Conservation (phyloP, 495 filamentous ascomycete species). For the Neurospora terricola region DNA sequence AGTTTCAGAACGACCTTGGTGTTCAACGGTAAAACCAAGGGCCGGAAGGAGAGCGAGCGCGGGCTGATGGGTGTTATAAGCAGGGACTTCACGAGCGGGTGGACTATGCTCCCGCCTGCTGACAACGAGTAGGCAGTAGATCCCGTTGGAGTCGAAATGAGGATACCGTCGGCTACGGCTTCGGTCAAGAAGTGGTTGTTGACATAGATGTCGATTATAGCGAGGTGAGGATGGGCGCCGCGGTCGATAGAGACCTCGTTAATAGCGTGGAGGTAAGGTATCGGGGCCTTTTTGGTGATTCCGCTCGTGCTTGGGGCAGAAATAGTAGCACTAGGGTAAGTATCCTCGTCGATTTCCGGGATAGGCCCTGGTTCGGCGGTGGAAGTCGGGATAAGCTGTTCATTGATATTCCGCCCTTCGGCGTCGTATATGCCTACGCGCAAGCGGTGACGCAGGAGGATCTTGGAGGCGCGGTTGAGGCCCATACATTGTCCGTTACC, state of each 20-base stretch:
- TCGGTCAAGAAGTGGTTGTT: slow-evolving; percentile 81
- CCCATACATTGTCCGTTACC: slow-evolving; percentile 84
- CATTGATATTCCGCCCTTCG: slow-evolving; percentile 44
- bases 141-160: slow-evolving; percentile 86
- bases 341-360: slow-evolving; percentile 5
- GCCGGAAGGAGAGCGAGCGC: slow-evolving; percentile 81
- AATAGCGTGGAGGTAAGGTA: slow-evolving; percentile 63
- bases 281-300: slow-evolving; percentile 7
- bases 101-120: slow-evolving; percentile 87
- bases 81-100: slow-evolving; percentile 78
- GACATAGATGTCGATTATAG: slow-evolving; percentile 79
- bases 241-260: slow-evolving; percentile 94
- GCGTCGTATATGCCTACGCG: slow-evolving; percentile 69
- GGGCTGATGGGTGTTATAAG: slow-evolving; percentile 92
- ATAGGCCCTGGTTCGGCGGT: slow-evolving; percentile 31
- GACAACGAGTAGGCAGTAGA: slow-evolving; percentile 92
- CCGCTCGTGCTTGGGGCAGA: background rate
- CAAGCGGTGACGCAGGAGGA: slow-evolving; percentile 77
- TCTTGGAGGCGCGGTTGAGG: slow-evolving; percentile 56
- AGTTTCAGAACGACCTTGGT: slow-evolving; percentile 77
- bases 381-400: slow-evolving; percentile 35
- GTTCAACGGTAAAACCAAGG: slow-evolving; percentile 78
- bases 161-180: slow-evolving; percentile 88
- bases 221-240: slow-evolving; percentile 78
- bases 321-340: background rate